Conservation (phyloP, 495 filamentous ascomycete species). For the Hypoxylon trugodes region DNA sequence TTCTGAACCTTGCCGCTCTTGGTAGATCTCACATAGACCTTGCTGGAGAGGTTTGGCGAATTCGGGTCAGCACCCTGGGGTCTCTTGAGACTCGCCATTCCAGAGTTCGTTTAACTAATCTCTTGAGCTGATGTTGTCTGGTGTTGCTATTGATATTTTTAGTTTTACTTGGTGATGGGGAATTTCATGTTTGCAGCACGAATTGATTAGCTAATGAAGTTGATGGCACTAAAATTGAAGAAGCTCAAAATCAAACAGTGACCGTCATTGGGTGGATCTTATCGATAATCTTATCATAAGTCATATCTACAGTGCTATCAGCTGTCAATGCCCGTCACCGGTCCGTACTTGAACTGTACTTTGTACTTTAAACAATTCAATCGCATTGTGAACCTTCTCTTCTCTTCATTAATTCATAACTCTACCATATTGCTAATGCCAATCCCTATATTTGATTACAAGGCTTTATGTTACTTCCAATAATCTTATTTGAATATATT, state of each 20-base stretch:
- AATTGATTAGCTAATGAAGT: constrained; percentile 14
- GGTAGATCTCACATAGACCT: constrained; percentile 91
- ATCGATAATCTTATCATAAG: constrained; percentile 27
- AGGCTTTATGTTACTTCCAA: no score
- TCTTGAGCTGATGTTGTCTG: constrained; percentile 22
- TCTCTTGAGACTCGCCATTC: constrained; percentile 92
- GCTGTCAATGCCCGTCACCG: constrained; percentile 2
- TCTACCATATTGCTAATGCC: background rate
- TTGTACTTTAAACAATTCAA: no score
- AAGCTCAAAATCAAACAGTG: constrained; percentile 22
- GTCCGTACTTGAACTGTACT: no score
- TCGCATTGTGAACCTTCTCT: background rate
- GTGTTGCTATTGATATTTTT: background rate
- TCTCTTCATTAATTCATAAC: background rate
- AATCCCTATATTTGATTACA: background rate
- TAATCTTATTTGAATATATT: no score
- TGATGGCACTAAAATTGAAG: constrained; percentile 14
- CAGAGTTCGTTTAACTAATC: constrained; percentile 24
- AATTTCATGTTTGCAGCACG: constrained; percentile 4
- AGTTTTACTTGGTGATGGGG: background rate
- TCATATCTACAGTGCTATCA: background rate
- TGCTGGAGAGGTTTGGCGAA: constrained; percentile 83
- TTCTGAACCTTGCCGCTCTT: constrained; percentile 97
- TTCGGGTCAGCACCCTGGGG: constrained; percentile 72
- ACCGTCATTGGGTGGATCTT: constrained; percentile 9